These are phyloP conservation scores for Hymenoscyphus infarciens DNA, from an alignment of 2,329 filamentous ascomycete genomes.

Conservation along the genomic window DNA sequence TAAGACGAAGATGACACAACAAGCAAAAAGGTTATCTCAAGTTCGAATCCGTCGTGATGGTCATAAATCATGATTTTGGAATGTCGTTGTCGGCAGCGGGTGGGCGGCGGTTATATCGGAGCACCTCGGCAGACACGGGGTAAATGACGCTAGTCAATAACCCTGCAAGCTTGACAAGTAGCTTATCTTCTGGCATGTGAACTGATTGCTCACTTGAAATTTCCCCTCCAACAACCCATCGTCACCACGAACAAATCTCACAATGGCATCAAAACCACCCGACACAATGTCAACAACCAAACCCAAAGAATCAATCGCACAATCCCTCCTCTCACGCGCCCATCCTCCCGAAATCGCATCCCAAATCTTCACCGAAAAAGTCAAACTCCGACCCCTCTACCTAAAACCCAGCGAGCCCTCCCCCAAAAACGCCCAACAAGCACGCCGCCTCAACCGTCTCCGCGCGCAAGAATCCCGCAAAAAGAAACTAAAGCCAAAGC, in stretches of 20 bases:
- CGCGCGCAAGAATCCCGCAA: conserved; percentile 39
- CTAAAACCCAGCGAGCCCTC: conserved; percentile 73
- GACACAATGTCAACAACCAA: not conserved
- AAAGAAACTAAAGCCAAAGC: conserved; percentile 53
- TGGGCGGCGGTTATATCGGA: conserved; percentile 2
- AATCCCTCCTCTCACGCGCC: conserved; percentile 69
- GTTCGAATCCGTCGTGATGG: not conserved
- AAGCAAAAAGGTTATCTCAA: conserved; percentile 1
- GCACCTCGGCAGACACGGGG: not conserved
- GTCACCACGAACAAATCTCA: conserved; percentile 5
- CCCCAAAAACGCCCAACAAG: conserved; percentile 52
- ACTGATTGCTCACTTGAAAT: conserved; percentile 6
- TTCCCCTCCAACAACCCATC: not conserved
- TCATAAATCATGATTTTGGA: conserved; percentile 20
- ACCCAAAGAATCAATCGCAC: conserved; percentile 38
- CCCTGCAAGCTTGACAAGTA: conserved; percentile 1
- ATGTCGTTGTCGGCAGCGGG: not conserved
- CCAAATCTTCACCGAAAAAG: conserved; percentile 75
- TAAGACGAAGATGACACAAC: not conserved
- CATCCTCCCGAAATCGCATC: conserved; percentile 70
- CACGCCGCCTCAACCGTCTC: conserved; percentile 36
- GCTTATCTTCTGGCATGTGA: conserved; percentile 22
- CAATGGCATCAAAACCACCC: conserved; percentile 12
- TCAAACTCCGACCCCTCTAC: conserved; percentile 76
- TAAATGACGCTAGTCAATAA: conserved; percentile 8